Evolutionary conservation across 164 flowering plant genomes (phyloP).

Genomic region (Piper betle): DNA sequence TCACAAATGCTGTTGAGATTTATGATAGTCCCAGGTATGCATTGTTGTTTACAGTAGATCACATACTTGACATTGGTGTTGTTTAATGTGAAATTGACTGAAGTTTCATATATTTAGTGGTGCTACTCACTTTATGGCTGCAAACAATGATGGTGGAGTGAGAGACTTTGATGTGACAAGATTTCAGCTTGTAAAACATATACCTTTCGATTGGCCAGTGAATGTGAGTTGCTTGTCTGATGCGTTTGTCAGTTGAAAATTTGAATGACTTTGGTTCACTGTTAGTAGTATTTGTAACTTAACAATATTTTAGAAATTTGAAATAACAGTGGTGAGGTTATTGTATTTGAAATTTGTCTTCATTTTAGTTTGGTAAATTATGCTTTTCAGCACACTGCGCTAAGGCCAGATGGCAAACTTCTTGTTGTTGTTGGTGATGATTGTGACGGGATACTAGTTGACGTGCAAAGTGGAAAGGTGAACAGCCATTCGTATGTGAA

Average conservation of each 20-base stretch:
- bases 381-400: conserved; percentile 69
- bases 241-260: too few species aligned
- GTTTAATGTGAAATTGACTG: conserved; percentile 1
- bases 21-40: conserved; percentile 49
- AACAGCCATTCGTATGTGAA: background rate
- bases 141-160: conserved; percentile 83
- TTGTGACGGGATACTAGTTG: conserved; percentile 63
- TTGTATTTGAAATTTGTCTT: background rate
- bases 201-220: conserved; percentile 74
- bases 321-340: too few species aligned
- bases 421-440: conserved; percentile 75
- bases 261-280: too few species aligned
- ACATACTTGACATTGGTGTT: background rate
- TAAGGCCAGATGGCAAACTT: conserved; percentile 80
- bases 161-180: conserved; percentile 75
- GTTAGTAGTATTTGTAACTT: too few species aligned
- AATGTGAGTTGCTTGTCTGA: conserved; percentile 39
- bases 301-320: too few species aligned
- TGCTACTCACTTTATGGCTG: conserved; percentile 57
- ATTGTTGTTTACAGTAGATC: background rate
- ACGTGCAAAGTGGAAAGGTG: conserved; percentile 80
- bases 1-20: conserved; percentile 94
- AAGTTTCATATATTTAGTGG: conserved; percentile 37
- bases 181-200: conserved; percentile 55
- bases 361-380: background rate